A percentile compares a stretch with the other conserved stretches of the same genome.
Evolutionary conservation across 2,329 filamentous ascomycete species (phyloP).

Genomic region (Allantophomopsis lycopodina): DNA sequence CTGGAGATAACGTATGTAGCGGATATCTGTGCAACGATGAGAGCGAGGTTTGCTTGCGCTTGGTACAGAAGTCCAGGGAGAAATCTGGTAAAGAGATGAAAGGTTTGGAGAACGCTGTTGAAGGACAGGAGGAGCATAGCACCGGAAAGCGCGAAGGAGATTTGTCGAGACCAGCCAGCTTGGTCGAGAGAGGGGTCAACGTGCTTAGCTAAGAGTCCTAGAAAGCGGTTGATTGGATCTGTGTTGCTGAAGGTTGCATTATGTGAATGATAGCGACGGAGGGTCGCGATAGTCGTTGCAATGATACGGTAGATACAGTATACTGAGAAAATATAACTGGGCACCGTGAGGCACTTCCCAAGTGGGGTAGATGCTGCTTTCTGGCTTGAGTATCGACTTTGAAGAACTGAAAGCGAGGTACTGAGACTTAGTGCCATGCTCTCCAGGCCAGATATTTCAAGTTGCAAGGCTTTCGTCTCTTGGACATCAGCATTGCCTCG

Average conservation of each 20-base stretch:
- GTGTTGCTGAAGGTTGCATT: constrained; percentile 42
- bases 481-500: constrained; percentile 44
- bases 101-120: constrained; percentile 73
- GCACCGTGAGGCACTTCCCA: constrained; percentile 49
- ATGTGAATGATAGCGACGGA: constrained; percentile 41
- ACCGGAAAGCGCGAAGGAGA: constrained; percentile 71
- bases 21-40: constrained; percentile 67
- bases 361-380: constrained; percentile 51
- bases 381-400: constrained; percentile 47
- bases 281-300: constrained; percentile 54
- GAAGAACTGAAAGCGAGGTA: constrained; percentile 48
- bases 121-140: constrained; percentile 73
- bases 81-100: constrained; percentile 67
- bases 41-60: constrained; percentile 59
- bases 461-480: constrained; percentile 47
- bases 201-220: constrained; percentile 68
- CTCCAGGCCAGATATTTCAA: constrained; percentile 69
- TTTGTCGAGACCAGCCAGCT: constrained; percentile 70
- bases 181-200: constrained; percentile 77
- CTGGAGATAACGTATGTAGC: constrained; percentile 79
- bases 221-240: constrained; percentile 73
- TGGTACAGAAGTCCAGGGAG: constrained; percentile 60
- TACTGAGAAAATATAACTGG: constrained; percentile 55
- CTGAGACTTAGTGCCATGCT: constrained; percentile 64
- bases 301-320: constrained; percentile 79